Conservation (phyloP, 1,139 yeast species). For the Wickerhamiella pararugosa region DNA sequence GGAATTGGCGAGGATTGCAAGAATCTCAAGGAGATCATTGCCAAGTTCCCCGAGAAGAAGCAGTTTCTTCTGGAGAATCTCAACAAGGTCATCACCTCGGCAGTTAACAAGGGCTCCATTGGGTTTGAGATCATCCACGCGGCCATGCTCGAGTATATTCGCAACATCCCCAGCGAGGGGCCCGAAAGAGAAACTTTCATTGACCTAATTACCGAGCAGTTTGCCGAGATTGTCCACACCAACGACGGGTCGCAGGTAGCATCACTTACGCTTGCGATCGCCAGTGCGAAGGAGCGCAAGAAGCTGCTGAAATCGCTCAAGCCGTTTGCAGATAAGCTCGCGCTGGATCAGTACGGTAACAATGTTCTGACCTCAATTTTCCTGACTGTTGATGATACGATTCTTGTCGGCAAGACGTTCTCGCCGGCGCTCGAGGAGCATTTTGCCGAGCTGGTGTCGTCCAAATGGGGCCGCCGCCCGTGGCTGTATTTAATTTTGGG, state of each 20-base stretch:
- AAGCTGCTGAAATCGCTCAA: constrained; percentile 54
- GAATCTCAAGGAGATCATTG: constrained; percentile 49
- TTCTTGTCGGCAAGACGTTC: constrained; percentile 60
- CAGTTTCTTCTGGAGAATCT: constrained; percentile 62
- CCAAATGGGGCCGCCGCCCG: constrained; percentile 81
- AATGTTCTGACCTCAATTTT: constrained; percentile 62
- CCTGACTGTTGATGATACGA: constrained; percentile 89
- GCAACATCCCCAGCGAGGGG: constrained; percentile 39
- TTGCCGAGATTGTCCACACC: constrained; percentile 92
- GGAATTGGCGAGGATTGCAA: constrained; percentile 51
- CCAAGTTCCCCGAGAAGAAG: constrained; percentile 68
- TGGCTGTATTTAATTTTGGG: constrained; percentile 70
- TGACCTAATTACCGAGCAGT: constrained; percentile 70
- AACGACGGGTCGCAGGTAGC: constrained; percentile 91
- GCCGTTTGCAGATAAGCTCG: constrained; percentile 56
- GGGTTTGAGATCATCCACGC: constrained; percentile 95
- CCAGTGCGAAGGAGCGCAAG: constrained; percentile 90
- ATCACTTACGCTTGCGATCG: constrained; percentile 57
- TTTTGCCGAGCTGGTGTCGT: constrained; percentile 44
- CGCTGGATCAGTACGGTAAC: constrained; percentile 78
- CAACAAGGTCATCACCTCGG: constrained; percentile 70
- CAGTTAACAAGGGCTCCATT: constrained; percentile 89
- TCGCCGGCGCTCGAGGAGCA: constrained; percentile 40
- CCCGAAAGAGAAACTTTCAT: constrained; percentile 71
- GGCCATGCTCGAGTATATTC: constrained; percentile 79